phyloP scores from a whole-genome alignment of 2,329 filamentous ascomycete species.

The Phialocephala sp. region DNA sequence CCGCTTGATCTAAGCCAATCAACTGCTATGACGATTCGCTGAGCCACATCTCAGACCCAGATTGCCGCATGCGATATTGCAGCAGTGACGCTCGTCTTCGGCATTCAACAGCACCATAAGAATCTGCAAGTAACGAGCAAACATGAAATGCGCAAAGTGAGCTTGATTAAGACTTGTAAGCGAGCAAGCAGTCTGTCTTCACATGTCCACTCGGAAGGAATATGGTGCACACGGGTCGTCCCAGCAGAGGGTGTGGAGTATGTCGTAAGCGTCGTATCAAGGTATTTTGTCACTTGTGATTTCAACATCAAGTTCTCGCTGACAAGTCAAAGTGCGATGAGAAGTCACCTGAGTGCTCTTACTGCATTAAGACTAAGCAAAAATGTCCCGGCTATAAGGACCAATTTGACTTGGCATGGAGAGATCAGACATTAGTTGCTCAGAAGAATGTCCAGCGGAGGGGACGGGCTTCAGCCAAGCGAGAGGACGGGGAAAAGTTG shows the following conservation, averaged over 20 bases:
- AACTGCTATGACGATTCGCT: neutral
- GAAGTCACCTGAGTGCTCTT: conserved; percentile 13
- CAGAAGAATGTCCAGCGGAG: conserved; percentile 22
- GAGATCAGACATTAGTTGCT: conserved; percentile 25
- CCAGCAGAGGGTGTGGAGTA: conserved; percentile 21
- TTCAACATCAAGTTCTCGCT: neutral
- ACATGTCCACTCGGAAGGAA: neutral
- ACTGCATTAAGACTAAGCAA: conserved; percentile 24
- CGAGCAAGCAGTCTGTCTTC: neutral
- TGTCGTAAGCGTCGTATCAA: conserved; percentile 25
- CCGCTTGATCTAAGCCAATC: no score
- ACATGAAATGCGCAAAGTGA: neutral
- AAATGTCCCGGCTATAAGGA: conserved; percentile 25
- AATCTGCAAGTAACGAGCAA: neutral
- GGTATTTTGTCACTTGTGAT: conserved; percentile 1
- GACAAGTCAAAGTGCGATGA: conserved; percentile 24
- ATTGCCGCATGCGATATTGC: neutral
- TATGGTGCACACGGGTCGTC: conserved; percentile 24
- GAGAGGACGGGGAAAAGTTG: neutral
- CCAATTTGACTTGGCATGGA: conserved; percentile 26
- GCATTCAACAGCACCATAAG: neutral
- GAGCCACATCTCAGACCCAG: neutral
- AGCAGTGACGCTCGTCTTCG: neutral
- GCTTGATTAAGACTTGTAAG: neutral
- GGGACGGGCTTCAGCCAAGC: conserved; percentile 7